Evolutionary conservation across 768 basidiomycete genomes (phyloP), one percentile per base, ranked within the genome.

Genomic region (Tulasnella sp.): DNA sequence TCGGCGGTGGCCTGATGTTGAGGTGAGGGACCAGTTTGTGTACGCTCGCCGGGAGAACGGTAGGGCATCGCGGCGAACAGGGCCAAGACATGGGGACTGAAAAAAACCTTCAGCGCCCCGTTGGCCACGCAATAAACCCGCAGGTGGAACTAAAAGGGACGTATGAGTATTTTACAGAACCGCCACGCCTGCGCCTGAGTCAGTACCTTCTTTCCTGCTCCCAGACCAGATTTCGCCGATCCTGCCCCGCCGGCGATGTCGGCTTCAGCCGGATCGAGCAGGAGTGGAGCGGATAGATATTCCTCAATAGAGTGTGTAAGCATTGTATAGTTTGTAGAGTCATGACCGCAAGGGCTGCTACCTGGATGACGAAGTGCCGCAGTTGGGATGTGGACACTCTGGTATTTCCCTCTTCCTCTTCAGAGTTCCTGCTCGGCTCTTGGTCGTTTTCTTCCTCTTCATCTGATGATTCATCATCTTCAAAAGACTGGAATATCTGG

Each of bases 311-410:
- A 38, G 37, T 17, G 68, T 40, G 15, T 54, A 52, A 37, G 68
- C 39, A 2, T 68, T 22, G 68, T 31, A 49, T 19, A n/a, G 22
- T 6, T 6, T 19, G 49, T 22, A n/a, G n/a, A 49, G 5, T n/a
- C 22, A 1, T 49, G 49, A n/a, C 11, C 2, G 49, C 49, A 49
- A 49, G 49, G 0, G 19, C 17, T 15, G 11, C 45, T n/a, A 94
- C 97, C 89, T 99, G 97, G 45, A 98, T 89, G 22, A 99, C 94
- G 83, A 98, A 99, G 83, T 98, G 94, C 34, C 97, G 88, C 64
- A 99, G 86, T 79, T 97, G 97, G 12, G 93, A 94, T 15, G 90
- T 91, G 74, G 89, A 86, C 4, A 98, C 88, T 8, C 89, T 86
- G 0, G 83, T 85, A 2, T 80, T 82, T 1, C 81, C 81, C 5